A percentile compares a stretch with the other conserved stretches of the same genome.
phyloP scores from a whole-genome alignment of 176 grass and related monocot species.

The Themeda triandra region DNA sequence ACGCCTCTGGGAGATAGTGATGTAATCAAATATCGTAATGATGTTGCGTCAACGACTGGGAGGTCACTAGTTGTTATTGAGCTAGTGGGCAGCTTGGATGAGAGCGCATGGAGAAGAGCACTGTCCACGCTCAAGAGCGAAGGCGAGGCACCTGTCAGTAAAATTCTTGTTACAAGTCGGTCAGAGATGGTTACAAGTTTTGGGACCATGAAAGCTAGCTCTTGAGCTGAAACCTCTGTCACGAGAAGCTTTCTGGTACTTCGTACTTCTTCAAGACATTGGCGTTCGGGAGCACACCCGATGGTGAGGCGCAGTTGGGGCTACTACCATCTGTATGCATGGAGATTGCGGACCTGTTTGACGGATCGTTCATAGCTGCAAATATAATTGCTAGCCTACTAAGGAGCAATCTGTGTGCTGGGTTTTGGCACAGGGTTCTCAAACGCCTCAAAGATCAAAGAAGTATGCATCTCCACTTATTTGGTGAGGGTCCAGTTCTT shows the following conservation, averaged over 20 bases:
- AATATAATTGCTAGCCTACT: neutral
- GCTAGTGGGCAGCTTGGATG: neutral
- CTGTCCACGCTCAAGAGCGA: neutral
- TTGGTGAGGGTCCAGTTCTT: neutral
- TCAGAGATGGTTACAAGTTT: neutral
- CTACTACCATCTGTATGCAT: neutral
- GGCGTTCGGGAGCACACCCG: neutral
- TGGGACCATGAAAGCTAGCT: neutral
- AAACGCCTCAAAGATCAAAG: neutral
- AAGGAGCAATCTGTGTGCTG: neutral
- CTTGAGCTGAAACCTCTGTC: neutral
- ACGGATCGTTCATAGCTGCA: neutral
- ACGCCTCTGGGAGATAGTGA: neutral
- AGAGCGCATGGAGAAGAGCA: neutral
- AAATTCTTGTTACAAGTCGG: neutral
- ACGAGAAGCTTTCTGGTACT: neutral
- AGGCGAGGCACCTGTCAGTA: slow-evolving; percentile 8
- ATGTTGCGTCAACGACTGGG: neutral
- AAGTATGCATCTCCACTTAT: neutral
- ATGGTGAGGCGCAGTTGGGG: neutral
- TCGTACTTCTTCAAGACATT: slow-evolving; percentile 14
- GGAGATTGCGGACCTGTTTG: neutral
- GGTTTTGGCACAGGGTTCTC: neutral
- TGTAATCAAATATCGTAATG: neutral
- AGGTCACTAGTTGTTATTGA: slow-evolving; percentile 21